Conservation (phyloP, 305 asterid genomes). For the Fraxinus angustifolia region DNA sequence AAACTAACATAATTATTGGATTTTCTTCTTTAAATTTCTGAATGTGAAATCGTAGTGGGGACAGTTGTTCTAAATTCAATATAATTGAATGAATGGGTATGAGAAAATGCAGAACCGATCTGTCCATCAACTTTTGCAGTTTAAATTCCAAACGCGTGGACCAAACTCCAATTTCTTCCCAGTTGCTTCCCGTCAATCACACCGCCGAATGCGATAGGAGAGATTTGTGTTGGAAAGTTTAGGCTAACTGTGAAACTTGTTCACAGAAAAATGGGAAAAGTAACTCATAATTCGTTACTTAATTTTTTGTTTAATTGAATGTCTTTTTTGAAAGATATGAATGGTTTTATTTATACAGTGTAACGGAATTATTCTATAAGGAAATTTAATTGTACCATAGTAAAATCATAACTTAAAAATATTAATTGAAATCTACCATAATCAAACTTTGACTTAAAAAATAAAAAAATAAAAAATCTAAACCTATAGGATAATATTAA, state of each 20-base stretch:
- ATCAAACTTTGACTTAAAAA: not conserved
- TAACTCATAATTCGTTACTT: not conserved
- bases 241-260: not conserved
- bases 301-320: not conserved
- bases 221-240: not conserved
- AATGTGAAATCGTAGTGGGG: not conserved
- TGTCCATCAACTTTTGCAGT: not conserved
- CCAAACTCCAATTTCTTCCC: not conserved
- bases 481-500: not conserved
- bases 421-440: not conserved
- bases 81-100: not conserved
- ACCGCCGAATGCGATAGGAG: not conserved
- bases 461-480: not conserved
- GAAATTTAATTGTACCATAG: not conserved
- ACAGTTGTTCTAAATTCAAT: not conserved
- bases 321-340: not conserved
- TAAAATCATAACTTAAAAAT: not conserved
- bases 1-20: not conserved
- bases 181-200: not conserved
- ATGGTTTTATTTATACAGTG: not conserved
- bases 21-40: not conserved
- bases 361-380: not conserved
- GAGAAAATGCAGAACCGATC: not conserved
- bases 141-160: constrained; percentile 5
- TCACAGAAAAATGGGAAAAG: not conserved